phyloP scores from a whole-genome alignment of 345 rosid species.

The Ceriops zippeliana region DNA sequence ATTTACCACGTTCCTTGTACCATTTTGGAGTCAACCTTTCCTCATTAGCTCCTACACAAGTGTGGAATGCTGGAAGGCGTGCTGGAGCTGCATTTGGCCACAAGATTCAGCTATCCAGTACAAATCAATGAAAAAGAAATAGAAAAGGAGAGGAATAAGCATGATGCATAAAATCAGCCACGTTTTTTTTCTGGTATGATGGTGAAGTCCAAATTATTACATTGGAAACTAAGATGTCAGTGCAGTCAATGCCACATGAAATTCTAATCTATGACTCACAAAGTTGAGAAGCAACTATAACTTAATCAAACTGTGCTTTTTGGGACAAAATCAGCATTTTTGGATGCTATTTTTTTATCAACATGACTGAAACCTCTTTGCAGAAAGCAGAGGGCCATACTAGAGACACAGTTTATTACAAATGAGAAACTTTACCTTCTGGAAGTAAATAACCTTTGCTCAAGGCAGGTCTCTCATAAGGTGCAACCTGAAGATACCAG shows the following conservation, averaged over 20 bases:
- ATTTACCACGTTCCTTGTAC: conserved; percentile 88
- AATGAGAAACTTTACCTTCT: conserved; percentile 46
- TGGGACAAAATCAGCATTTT: not conserved
- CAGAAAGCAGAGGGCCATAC: not conserved
- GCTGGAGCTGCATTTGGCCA: conserved; percentile 64
- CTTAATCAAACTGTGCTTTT: not conserved
- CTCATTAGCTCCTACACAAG: conserved; percentile 91
- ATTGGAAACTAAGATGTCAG: not conserved
- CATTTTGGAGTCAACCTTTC: conserved; percentile 85
- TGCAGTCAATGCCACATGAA: not conserved
- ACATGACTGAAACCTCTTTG: not conserved
- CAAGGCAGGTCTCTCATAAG: conserved; percentile 90
- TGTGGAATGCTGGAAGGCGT: conserved; percentile 94
- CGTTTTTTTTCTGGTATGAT: not conserved
- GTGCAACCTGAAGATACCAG: conserved; percentile 55
- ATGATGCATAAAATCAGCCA: not conserved
- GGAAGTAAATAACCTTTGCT: conserved; percentile 89
- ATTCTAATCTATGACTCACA: not conserved
- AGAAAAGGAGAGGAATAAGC: conserved; percentile 3
- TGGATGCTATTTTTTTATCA: not conserved
- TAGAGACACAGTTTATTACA: not conserved
- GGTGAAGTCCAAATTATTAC: not conserved
- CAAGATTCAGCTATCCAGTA: conserved; percentile 1
- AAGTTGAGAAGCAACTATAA: not conserved
- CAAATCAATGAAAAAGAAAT: not conserved